Percentiles rank a stretch among this genome's conserved stretches.
Conservation (phyloP, 768 basidiomycete genomes). For the Clavaria fumosa region DNA sequence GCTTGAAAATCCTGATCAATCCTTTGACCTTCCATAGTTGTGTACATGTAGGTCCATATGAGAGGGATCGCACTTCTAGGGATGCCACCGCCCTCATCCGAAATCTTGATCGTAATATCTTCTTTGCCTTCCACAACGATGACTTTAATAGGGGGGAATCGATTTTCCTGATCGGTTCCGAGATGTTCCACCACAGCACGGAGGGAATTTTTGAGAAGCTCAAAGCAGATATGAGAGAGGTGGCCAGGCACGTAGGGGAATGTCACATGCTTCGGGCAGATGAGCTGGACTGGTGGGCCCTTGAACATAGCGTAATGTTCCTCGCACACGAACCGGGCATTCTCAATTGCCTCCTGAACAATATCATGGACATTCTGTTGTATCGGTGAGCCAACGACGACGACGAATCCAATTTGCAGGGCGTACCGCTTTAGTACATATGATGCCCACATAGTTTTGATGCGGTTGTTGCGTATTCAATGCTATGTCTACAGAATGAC, state of each 20-base stretch:
- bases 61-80: conserved; percentile 76
- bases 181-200: conserved; percentile 91
- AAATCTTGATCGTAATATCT: conserved; percentile 98
- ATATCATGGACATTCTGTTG: conserved; percentile 85
- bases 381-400: not conserved
- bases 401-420: conserved; percentile 1
- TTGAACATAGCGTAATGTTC: conserved; percentile 95
- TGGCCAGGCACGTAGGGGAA: conserved; percentile 97
- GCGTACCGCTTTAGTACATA: conserved; percentile 80
- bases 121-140: conserved; percentile 95
- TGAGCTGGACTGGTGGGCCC: conserved; percentile 90
- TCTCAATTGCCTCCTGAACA: conserved; percentile 96
- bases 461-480: conserved; percentile 86
- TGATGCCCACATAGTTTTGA: conserved; percentile 89
- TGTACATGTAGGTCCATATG: conserved; percentile 99
- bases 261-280: conserved; percentile 72
- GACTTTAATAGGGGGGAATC: conserved; percentile 84
- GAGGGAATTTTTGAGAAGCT: conserved; percentile 93
- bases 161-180: conserved; percentile 64
- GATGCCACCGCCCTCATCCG: conserved; percentile 94
- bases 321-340: conserved; percentile 87
- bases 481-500: conserved; percentile 55
- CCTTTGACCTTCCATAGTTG: conserved; percentile 62
- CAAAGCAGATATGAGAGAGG: conserved; percentile 91
- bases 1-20: conserved; percentile 69